These are phyloP conservation scores for Eragrostis nindensis DNA, from an alignment of 176 grass and related monocot species.

Conservation along the genomic window DNA sequence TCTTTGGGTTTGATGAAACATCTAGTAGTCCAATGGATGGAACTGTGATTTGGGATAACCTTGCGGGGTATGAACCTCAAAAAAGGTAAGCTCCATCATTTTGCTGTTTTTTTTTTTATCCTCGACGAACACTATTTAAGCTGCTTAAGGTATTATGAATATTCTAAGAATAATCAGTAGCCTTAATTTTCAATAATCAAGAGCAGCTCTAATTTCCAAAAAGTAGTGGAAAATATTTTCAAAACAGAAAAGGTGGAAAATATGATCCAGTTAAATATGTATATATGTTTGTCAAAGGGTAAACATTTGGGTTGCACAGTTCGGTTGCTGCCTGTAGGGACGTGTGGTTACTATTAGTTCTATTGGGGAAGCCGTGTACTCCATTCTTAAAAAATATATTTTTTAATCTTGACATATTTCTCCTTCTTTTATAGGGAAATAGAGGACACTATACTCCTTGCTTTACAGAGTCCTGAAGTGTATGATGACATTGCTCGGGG, in stretches of 20 bases:
- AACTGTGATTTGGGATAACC: constrained; percentile 83
- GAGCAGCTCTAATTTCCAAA: background rate
- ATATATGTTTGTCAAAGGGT: background rate
- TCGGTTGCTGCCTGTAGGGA: background rate
- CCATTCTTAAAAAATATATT: background rate
- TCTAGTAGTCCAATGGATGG: constrained; percentile 77
- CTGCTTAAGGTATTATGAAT: background rate
- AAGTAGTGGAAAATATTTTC: background rate
- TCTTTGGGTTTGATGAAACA: constrained; percentile 85
- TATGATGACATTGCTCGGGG: constrained; percentile 92
- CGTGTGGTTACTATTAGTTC: constrained; percentile 1
- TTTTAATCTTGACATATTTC: constrained; percentile 10
- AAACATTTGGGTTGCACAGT: constrained; percentile 16
- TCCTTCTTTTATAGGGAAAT: constrained; percentile 70
- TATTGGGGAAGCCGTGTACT: constrained; percentile 22
- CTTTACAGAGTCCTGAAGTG: constrained; percentile 86
- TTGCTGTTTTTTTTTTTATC: background rate
- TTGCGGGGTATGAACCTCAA: constrained; percentile 89
- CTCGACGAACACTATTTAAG: background rate
- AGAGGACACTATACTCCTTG: constrained; percentile 93
- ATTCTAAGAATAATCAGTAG: background rate
- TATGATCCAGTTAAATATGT: constrained; percentile 19
- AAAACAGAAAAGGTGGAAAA: background rate
- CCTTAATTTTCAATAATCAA: background rate
- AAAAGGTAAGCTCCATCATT: constrained; percentile 60